Conservation (phyloP, 805 yeast genomes). For the Nakazawaea ernobii region DNA sequence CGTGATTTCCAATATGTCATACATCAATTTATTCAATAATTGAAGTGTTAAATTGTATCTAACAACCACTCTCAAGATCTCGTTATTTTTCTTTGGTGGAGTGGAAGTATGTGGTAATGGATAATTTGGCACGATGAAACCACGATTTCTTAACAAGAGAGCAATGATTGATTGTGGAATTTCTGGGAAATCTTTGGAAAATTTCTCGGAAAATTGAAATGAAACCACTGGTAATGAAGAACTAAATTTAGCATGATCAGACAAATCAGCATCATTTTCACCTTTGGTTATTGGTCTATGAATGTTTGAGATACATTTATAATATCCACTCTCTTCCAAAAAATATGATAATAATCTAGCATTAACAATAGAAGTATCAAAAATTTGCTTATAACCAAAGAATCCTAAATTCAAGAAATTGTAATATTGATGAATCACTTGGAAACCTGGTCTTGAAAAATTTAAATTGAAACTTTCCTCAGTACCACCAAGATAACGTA, state of each 20-base stretch:
- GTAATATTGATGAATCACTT: conserved; percentile 83
- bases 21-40: conserved; percentile 58
- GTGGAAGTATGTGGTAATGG: conserved; percentile 49
- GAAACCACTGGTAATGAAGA: conserved; percentile 90
- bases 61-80: conserved; percentile 81
- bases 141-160: conserved; percentile 65
- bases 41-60: conserved; percentile 60
- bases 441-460: conserved; percentile 91
- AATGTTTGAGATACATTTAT: conserved; percentile 69
- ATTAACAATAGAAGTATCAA: conserved; percentile 57
- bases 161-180: conserved; percentile 79
- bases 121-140: conserved; percentile 88
- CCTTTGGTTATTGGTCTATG: conserved; percentile 45
- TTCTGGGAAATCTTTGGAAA: conserved; percentile 60
- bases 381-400: conserved; percentile 63
- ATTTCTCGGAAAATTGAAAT: conserved; percentile 60
- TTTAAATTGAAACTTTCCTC: conserved; percentile 85
- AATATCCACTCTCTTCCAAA: conserved; percentile 60
- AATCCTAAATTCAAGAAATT: conserved; percentile 67
- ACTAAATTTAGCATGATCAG: conserved; percentile 42
- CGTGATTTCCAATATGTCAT: conserved; percentile 47
- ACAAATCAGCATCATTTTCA: conserved; percentile 27
- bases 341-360: conserved; percentile 64
- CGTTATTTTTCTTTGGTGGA: conserved; percentile 45
- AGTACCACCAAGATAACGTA: conserved; percentile 81